Evolutionary conservation across 257 asterid species (phyloP).

Genomic region (Plantago elongata): DNA sequence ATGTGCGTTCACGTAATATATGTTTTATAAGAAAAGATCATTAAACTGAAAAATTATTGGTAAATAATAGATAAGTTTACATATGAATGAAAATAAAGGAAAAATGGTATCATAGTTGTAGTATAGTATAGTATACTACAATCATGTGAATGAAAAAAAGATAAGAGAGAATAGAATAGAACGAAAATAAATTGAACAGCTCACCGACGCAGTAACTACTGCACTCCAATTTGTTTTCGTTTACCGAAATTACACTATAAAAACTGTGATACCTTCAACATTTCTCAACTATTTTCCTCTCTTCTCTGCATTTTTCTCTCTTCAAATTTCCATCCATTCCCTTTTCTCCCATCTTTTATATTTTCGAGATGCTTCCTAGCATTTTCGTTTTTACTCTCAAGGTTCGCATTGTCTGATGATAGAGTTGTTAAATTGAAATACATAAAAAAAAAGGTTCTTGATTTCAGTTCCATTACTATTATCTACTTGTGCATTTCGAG

Average conservation of each 20-base stretch:
- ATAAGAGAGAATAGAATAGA: background rate
- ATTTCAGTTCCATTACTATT: conserved; percentile 17
- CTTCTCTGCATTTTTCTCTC: conserved; percentile 11
- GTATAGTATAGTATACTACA: too few relatives aligned
- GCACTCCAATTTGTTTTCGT: conserved; percentile 26
- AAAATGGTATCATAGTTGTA: too few relatives aligned
- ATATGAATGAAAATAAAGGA: too few relatives aligned
- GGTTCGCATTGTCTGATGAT: too few relatives aligned
- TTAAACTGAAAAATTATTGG: too few relatives aligned
- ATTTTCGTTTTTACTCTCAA: too few relatives aligned
- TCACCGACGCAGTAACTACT: conserved; percentile 41
- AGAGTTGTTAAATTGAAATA: background rate
- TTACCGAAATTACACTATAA: too few relatives aligned
- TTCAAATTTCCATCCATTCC: background rate
- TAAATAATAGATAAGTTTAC: too few relatives aligned
- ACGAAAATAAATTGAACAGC: background rate
- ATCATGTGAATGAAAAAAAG: background rate
- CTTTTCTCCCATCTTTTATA: too few relatives aligned
- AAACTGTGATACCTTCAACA: background rate
- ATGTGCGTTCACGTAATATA: too few relatives aligned
- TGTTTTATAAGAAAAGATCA: too few relatives aligned
- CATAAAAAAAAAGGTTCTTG: background rate
- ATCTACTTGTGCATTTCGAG: conserved; percentile 23
- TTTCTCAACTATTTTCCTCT: background rate
- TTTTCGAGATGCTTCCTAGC: too few relatives aligned